A percentile compares a stretch with the other conserved stretches of the same genome.
These are phyloP conservation scores for Colletotrichum lini DNA, from an alignment of 2,329 filamentous ascomycete genomes.

Conservation along the genomic window DNA sequence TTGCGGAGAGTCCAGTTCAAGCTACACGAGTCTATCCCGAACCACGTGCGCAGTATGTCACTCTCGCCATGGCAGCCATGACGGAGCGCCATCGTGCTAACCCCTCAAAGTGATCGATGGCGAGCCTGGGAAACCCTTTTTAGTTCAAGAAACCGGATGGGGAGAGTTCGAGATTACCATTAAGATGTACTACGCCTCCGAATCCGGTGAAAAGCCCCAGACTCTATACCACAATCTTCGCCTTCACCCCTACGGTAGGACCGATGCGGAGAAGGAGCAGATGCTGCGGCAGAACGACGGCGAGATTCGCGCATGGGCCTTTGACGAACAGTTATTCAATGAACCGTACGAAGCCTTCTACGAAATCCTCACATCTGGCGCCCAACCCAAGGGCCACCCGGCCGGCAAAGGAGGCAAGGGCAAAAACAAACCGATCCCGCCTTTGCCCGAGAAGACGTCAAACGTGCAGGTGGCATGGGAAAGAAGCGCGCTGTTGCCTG, in stretches of 20 bases:
- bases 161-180: slow-evolving; percentile 98
- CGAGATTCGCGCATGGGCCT: slow-evolving; percentile 82
- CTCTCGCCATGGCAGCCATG: background rate
- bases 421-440: slow-evolving; percentile 61
- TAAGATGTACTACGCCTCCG: slow-evolving; percentile 91
- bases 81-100: slow-evolving; percentile 40
- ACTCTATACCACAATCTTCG: slow-evolving; percentile 95
- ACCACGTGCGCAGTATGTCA: slow-evolving; percentile 82
- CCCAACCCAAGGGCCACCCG: slow-evolving; percentile 65
- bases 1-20: slow-evolving; percentile 98
- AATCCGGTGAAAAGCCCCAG: slow-evolving; percentile 92
- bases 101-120: slow-evolving; percentile 75
- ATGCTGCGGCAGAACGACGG: slow-evolving; percentile 68
- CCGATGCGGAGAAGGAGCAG: slow-evolving; percentile 78
- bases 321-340: slow-evolving; percentile 97
- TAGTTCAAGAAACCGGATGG: slow-evolving; percentile 95
- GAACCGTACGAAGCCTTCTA: slow-evolving; percentile 95
- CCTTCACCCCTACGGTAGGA: slow-evolving; percentile 90
- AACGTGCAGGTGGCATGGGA: slow-evolving; percentile 61
- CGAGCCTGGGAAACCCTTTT: slow-evolving; percentile 78
- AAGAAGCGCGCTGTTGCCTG: slow-evolving; percentile 82
- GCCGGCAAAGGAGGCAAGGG: slow-evolving; percentile 66
- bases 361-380: slow-evolving; percentile 84
- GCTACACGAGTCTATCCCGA: slow-evolving; percentile 95
- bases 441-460: slow-evolving; percentile 51